phyloP scores from a whole-genome alignment of 2,329 filamentous ascomycete genomes.

The Botryotinia calthae region DNA sequence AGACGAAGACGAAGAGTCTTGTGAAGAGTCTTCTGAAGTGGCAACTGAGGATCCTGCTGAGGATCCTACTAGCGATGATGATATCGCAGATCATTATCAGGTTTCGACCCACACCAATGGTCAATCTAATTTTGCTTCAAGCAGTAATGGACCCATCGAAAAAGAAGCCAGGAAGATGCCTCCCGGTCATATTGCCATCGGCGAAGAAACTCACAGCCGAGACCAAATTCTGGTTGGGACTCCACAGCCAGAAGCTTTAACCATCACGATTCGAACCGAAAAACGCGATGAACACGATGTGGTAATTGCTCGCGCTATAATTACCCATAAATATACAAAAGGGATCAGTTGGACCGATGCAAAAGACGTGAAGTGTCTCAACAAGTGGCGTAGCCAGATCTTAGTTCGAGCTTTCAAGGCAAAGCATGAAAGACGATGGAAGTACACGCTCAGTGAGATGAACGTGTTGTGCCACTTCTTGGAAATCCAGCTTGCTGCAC shows the following conservation, averaged over 20 bases:
- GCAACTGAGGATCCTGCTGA: background rate
- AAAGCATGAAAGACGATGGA: background rate
- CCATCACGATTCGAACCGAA: background rate
- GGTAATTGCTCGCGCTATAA: background rate
- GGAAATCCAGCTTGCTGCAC: background rate
- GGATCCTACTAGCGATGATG: background rate
- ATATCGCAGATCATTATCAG: background rate
- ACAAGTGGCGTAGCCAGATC: conserved; percentile 10
- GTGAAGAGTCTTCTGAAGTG: background rate
- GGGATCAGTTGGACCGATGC: background rate
- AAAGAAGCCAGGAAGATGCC: background rate
- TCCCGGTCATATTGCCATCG: background rate
- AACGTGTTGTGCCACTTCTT: background rate
- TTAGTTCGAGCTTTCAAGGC: background rate
- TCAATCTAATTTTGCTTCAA: background rate
- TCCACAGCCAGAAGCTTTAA: background rate
- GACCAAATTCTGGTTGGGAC: background rate
- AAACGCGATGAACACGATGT: background rate
- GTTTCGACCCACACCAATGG: background rate
- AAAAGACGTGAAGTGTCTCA: background rate
- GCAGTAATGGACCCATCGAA: background rate
- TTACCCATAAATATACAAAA: background rate
- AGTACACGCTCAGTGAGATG: background rate
- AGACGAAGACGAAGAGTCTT: background rate
- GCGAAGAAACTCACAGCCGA: background rate